Evolutionary conservation across 2,329 filamentous ascomycete genomes (phyloP), one percentile per base, ranked within the genome.

Genomic region (Intubia oerlemansii): DNA sequence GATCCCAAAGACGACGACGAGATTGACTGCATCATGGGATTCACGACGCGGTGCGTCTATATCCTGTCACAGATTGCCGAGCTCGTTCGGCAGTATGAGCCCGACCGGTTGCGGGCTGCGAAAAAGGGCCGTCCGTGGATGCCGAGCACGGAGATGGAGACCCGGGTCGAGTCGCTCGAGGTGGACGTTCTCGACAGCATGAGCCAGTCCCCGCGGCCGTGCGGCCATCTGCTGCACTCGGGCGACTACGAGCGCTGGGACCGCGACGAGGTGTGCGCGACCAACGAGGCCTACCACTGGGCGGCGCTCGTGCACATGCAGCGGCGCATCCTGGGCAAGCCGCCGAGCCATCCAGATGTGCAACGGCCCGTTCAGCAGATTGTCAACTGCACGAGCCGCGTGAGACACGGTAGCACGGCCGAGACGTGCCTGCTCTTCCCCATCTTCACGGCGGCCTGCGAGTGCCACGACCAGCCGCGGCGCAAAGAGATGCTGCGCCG

Each of bases 21-120:
- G 33, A 79, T 84, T 32, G 79, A 82, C 49, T 88, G 77, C 47
- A 71, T 84, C 36, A 70, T 80, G 41, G 78, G 78, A 7, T 84
- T 81, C 49, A 80, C 75, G 0, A 72, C 66, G 14, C 62, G 66
- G 20, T 81, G 72, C 41, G 62, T 80, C 17, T 63, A 68, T 24
- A 63, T 79, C 20, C 57, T 88, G 8, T 71, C 75, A 2, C 66
- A 70, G 32, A 66, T 88, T 21, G 76, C 75, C 12, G 66, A 75
- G 32, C 55, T 88, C 24, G 70, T 76, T 4, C 62, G 72, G 27
- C 53, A 62, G 32, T 80, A 75, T 40, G 76, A 82, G 41, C 36
- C 35, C 5, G 29, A 30, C 26, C 38, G 37, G 9, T 25, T 39
- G 6, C 30, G 17, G 11, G 10, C 23, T 3, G 27, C 16, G 4